These are phyloP conservation scores for Hirschioporus abietinus DNA, from an alignment of 768 basidiomycete species.

Conservation along the genomic window DNA sequence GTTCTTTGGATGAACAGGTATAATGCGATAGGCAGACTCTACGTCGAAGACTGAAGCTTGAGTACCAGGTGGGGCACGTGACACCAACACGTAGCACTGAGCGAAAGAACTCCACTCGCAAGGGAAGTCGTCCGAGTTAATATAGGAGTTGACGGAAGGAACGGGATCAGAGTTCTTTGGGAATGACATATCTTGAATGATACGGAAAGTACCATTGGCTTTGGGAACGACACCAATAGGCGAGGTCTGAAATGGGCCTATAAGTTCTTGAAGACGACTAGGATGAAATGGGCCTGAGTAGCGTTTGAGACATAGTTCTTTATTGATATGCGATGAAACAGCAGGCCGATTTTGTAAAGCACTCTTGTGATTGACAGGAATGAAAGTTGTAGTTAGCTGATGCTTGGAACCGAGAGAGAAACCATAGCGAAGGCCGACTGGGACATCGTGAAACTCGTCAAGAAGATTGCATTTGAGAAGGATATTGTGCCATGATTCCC, in stretches of 20 bases:
- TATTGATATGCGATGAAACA: constrained; percentile 5
- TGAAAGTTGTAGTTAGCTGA: constrained; percentile 11
- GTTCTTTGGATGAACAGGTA: constrained; percentile 27
- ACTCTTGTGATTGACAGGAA: constrained; percentile 12
- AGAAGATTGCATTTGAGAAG: constrained; percentile 11
- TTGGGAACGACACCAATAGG: constrained; percentile 26
- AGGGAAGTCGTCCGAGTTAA: constrained; percentile 22
- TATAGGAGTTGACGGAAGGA: constrained; percentile 24
- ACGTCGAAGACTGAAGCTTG: constrained; percentile 34
- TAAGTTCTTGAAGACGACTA: constrained; percentile 17
- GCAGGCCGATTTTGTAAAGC: constrained; percentile 7
- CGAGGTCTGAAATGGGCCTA: constrained; percentile 26
- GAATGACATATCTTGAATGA: constrained; percentile 24
- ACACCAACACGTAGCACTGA: constrained; percentile 19
- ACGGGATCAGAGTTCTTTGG: constrained; percentile 9
- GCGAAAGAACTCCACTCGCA: constrained; percentile 30
- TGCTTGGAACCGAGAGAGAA: constrained; percentile 17
- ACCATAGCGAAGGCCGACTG: constrained; percentile 17
- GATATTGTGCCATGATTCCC: constrained; percentile 16
- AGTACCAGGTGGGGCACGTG: constrained; percentile 26
- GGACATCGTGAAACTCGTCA: constrained; percentile 19
- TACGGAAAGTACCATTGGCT: constrained; percentile 16
- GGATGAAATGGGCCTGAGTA: constrained; percentile 14
- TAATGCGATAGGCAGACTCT: constrained; percentile 28
- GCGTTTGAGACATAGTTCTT: constrained; percentile 11